A percentile compares a stretch with the other conserved stretches of the same genome.
These are phyloP conservation scores for Pharus latifolius DNA, from an alignment of 176 grass and related monocot genomes.

Conservation along the genomic window DNA sequence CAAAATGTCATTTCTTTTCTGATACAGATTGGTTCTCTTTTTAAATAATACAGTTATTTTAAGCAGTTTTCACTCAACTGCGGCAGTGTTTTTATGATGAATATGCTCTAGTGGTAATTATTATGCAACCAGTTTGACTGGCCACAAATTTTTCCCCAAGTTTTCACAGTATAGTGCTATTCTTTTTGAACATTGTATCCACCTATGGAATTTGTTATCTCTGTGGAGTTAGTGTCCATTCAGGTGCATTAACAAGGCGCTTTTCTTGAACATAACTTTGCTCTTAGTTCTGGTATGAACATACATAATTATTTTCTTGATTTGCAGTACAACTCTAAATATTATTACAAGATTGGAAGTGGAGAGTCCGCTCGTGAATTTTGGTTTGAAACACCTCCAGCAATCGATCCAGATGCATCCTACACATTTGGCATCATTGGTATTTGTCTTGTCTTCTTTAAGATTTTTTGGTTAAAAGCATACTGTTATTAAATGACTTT, in stretches of 20 bases:
- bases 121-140: not conserved
- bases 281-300: not conserved
- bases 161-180: not conserved
- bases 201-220: not conserved
- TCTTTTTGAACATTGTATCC: not conserved
- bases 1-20: not conserved
- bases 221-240: not conserved
- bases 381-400: conserved; percentile 91
- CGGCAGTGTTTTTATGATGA: not conserved
- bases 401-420: conserved; percentile 61
- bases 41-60: not conserved
- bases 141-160: not conserved
- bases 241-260: not conserved
- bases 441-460: conserved; percentile 20
- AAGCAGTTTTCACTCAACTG: not conserved
- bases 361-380: conserved; percentile 71
- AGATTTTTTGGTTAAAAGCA: not conserved
- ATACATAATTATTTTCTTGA: not conserved
- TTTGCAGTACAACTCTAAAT: conserved; percentile 75
- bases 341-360: conserved; percentile 86
- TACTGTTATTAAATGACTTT: not conserved
- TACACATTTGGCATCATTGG: conserved; percentile 96
- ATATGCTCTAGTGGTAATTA: not conserved
- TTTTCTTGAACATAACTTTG: not conserved
- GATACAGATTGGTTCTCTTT: not conserved